Conservation (phyloP, 2,329 filamentous ascomycete species). For the Pseudocercospora crystallina region DNA sequence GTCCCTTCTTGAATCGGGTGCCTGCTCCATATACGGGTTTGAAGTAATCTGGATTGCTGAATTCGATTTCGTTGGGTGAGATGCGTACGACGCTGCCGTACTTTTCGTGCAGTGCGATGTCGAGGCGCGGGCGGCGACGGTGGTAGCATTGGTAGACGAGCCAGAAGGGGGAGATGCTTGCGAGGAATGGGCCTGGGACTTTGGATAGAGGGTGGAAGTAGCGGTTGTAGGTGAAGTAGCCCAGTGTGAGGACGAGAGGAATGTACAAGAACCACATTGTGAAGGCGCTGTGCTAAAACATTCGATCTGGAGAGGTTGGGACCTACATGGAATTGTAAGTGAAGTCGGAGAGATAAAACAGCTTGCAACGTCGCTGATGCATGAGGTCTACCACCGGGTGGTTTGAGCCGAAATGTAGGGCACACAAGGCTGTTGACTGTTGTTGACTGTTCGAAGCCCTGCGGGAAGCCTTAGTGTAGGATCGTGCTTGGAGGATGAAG, state of each 20-base stretch:
- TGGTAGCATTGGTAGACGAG: conserved; percentile 23
- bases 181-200: not conserved
- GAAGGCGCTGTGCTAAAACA: too few species aligned
- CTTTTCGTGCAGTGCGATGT: conserved; percentile 27
- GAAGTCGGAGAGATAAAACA: too few species aligned
- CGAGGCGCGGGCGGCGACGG: not conserved
- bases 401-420: too few species aligned
- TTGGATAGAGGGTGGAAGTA: not conserved
- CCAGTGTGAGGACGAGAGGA: not conserved
- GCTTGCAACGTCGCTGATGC: too few species aligned
- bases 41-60: conserved; percentile 42
- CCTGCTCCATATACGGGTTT: conserved; percentile 39
- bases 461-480: too few species aligned
- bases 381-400: too few species aligned
- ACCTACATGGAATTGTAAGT: too few species aligned
- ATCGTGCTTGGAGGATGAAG: too few species aligned
- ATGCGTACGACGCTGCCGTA: conserved; percentile 34
- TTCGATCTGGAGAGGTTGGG: too few species aligned
- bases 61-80: conserved; percentile 38
- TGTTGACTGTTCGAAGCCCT: too few species aligned
- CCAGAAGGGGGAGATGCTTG: not conserved
- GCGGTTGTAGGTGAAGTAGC: conserved; percentile 1
- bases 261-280: conserved; percentile 3
- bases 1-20: conserved; percentile 42
- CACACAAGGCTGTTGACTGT: too few species aligned